Conservation (phyloP, 75 land plant species). For the Adiantum capillusveneris region DNA sequence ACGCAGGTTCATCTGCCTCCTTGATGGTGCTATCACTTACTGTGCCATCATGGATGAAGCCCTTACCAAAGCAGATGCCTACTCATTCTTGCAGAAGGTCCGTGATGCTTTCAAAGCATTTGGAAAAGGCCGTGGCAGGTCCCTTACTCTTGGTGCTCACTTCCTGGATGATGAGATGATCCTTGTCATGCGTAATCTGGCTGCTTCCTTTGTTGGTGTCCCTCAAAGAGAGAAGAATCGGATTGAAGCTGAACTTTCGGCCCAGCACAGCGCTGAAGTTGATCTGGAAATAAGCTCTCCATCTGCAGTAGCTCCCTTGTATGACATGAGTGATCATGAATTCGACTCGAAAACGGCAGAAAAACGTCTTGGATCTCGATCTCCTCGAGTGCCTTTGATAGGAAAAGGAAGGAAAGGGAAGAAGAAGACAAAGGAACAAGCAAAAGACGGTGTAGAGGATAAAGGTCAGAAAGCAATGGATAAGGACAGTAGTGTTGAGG, state of each 20-base stretch:
- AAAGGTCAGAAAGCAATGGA: not conserved
- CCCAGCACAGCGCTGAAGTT: not conserved
- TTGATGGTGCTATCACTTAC: constrained; percentile 18
- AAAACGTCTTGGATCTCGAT: not conserved
- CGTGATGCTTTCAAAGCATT: constrained; percentile 18
- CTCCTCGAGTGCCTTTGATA: constrained; percentile 9
- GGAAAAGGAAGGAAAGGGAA: constrained; percentile 10
- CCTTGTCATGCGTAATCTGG: constrained; percentile 4
- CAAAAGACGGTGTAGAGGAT: constrained; percentile 5
- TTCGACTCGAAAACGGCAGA: not conserved
- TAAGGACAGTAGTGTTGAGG: not conserved
- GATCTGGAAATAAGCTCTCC: constrained; percentile 3
- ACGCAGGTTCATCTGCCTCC: constrained; percentile 17
- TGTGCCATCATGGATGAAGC: constrained; percentile 26
- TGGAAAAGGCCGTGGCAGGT: not conserved
- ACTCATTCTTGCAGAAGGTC: constrained; percentile 14
- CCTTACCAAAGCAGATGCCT: constrained; percentile 15
- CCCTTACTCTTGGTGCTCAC: constrained; percentile 12
- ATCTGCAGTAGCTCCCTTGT: not conserved
- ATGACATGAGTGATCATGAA: not conserved
- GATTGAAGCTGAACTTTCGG: not conserved
- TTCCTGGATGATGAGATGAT: constrained; percentile 8
- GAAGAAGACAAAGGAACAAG: constrained; percentile 7
- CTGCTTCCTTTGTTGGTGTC: constrained; percentile 13
- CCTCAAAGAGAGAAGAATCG: constrained; percentile 23